phyloP scores from a whole-genome alignment of 257 asterid genomes.

The Solanum lycopersicoides region DNA sequence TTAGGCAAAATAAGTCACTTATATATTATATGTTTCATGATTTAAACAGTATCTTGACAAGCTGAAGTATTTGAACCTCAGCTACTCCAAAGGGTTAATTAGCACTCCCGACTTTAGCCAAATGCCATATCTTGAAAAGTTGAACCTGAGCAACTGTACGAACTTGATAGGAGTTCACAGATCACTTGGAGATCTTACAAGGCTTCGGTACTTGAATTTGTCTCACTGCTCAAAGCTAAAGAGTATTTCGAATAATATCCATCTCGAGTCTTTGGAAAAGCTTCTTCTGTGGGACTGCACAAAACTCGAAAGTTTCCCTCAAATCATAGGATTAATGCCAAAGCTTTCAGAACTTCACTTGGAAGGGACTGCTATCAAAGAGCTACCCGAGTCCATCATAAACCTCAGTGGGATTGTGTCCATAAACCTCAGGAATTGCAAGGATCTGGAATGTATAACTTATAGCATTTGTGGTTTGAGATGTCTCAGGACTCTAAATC shows the following conservation, averaged over 20 bases:
- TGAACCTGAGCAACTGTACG: conserved; percentile 7
- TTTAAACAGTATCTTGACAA: not conserved
- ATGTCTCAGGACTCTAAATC: conserved; percentile 1
- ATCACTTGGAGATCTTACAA: not conserved
- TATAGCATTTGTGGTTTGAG: conserved; percentile 6
- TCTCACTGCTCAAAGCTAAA: conserved; percentile 1
- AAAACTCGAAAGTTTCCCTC: conserved; percentile 4
- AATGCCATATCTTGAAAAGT: conserved; percentile 7
- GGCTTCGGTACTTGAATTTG: conserved; percentile 2
- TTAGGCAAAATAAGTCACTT: not conserved
- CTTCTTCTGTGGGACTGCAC: conserved; percentile 7
- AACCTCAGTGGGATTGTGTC: not conserved
- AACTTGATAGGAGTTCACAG: not conserved
- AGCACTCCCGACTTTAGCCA: not conserved
- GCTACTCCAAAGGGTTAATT: conserved; percentile 1
- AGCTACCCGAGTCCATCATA: not conserved
- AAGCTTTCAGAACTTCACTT: conserved; percentile 6
- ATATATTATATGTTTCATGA: not conserved
- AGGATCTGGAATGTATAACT: not conserved
- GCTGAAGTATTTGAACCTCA: conserved; percentile 6
- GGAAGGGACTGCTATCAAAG: conserved; percentile 7
- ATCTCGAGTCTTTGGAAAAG: not conserved
- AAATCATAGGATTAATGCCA: conserved; percentile 1
- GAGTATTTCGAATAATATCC: not conserved
- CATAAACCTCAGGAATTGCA: conserved; percentile 2